These are phyloP conservation scores for Pseudogymnoascus sp. DNA, from an alignment of 2,329 filamentous ascomycete species.

Conservation along the genomic window DNA sequence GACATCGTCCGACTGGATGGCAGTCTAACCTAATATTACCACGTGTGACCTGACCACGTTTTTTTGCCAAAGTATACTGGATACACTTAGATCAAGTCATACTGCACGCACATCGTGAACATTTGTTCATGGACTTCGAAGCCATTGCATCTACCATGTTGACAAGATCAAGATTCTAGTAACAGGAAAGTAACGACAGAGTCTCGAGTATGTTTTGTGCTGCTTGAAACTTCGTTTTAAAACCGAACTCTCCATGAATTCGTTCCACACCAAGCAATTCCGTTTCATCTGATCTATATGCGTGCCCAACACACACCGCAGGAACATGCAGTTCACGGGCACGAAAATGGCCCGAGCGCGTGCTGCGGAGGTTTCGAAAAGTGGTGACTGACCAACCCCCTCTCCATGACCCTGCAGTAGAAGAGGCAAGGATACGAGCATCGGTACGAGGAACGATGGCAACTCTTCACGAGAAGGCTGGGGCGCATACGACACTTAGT, in stretches of 20 bases:
- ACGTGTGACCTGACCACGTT: not conserved
- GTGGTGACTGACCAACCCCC: not conserved
- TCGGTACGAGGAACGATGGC: not conserved
- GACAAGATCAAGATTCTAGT: not conserved
- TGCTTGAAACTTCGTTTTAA: not conserved
- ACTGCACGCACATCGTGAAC: not conserved
- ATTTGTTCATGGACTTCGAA: not conserved
- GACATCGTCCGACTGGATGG: not conserved
- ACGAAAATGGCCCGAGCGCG: not conserved
- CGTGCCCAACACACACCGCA: not conserved
- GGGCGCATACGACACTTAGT: not conserved
- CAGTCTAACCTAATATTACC: not conserved
- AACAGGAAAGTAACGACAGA: not conserved
- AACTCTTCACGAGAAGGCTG: not conserved
- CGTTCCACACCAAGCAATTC: not conserved
- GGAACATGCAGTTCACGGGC: not conserved
- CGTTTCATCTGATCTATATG: slow-evolving; percentile 7
- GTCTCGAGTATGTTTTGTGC: slow-evolving; percentile 6
- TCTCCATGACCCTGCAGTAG: not conserved
- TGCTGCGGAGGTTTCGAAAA: not conserved
- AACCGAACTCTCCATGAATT: not conserved
- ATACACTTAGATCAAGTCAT: not conserved
- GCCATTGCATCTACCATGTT: not conserved
- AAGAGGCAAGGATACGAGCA: not conserved
- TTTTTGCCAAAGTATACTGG: not conserved